Evolutionary conservation across 257 asterid species (phyloP), one percentile per base, ranked within the genome.

Genomic region (Fraxinus americana): DNA sequence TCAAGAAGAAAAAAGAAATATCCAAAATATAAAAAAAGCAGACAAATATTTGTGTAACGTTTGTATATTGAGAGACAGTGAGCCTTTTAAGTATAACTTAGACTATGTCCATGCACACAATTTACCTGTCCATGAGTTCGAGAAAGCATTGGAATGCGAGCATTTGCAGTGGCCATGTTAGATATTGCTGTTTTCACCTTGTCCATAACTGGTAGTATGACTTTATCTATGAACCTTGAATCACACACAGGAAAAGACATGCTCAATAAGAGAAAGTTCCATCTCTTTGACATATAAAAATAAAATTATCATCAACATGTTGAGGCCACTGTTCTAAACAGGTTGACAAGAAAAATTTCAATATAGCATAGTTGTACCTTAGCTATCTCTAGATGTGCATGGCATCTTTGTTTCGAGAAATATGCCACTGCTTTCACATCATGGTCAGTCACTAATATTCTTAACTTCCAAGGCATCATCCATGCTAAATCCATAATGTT

Each of bases 301-400:
- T 6, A 8, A 74, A 29, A 30, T 59, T 52, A 25, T 21, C 14
- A 23, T 3, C 68, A 61, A 7, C 30, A 61, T 3, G 68, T 21
- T 61, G 68, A 61, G 32, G 34, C 68, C 68, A 25, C 27, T 10
- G 68, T 61, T 25, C 5, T 8, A 21, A 52, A 57, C 27, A 25
- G 38, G 66, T 9, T 0, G 52, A 19, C 54, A 21, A 59, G 41
- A 59, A 29, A 10, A 4, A 8, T 35, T 21, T 21, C 30, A 9
- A 21, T 61, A 11, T 23, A 2, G 17, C 32, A 57, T 41, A 48
- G 67, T 29, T 16, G 50, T 52, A 92, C 98, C 97, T 92, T 88
- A 21, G 85, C 77, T 68, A 92, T 92, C 85, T 91, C 97, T 0
- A 88, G 90, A 68, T 94, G 94, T 19, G 93, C 86, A 81, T 89